These are phyloP conservation scores for Gyrodon lividus DNA, from an alignment of 768 basidiomycete species.

Conservation along the genomic window DNA sequence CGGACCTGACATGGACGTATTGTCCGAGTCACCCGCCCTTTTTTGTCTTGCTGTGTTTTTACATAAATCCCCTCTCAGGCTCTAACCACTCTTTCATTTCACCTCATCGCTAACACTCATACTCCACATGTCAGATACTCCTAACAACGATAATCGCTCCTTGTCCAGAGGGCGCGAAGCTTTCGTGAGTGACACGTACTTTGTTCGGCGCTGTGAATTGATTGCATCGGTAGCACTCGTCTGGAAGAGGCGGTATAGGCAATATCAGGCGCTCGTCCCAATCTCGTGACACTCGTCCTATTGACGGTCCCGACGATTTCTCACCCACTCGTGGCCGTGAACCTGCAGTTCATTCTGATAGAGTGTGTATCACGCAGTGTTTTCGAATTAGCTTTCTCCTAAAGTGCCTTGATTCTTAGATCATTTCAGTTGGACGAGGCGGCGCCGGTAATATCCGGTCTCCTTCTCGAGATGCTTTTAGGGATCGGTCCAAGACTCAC, in stretches of 20 bases:
- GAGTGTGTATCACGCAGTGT: constrained; percentile 27
- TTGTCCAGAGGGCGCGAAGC: constrained; percentile 57
- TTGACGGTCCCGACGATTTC: constrained; percentile 53
- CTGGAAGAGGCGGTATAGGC: constrained; percentile 68
- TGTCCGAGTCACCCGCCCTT: neutral
- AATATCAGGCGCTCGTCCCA: constrained; percentile 56
- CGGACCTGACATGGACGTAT: neutral
- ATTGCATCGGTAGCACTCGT: constrained; percentile 41
- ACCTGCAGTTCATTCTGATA: constrained; percentile 35
- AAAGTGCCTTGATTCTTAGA: neutral
- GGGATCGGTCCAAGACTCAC: constrained; percentile 20
- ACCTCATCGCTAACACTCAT: neutral
- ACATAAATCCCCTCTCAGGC: neutral
- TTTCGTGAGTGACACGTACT: constrained; percentile 42
- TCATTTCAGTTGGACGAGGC: constrained; percentile 68
- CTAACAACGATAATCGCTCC: constrained; percentile 40
- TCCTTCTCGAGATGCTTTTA: constrained; percentile 54
- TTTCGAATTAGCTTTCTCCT: neutral
- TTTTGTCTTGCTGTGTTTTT: neutral
- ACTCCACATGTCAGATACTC: constrained; percentile 25
- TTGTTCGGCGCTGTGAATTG: constrained; percentile 1
- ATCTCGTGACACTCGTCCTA: constrained; percentile 44
- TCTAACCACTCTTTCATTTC: neutral
- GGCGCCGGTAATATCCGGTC: constrained; percentile 86
- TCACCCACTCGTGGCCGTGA: constrained; percentile 61